These are phyloP conservation scores for Claviceps sp. DNA, from an alignment of 2,329 filamentous ascomycete species.

Conservation along the genomic window DNA sequence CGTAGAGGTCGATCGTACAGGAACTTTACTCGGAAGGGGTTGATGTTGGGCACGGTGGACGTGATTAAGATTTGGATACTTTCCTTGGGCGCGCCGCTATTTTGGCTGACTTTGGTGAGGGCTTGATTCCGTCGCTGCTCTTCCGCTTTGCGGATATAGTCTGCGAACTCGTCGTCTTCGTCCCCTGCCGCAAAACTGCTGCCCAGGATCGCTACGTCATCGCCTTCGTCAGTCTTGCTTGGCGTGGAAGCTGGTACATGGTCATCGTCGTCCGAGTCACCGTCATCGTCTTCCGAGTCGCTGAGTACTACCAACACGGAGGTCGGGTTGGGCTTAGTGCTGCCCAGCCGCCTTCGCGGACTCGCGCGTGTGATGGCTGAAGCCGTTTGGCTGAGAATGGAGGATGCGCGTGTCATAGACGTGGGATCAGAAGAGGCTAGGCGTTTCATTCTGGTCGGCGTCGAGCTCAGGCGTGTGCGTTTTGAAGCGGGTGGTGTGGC, in stretches of 20 bases:
- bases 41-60: slow-evolving; percentile 49
- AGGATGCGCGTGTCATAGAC: slow-evolving; percentile 6
- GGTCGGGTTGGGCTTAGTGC: background rate
- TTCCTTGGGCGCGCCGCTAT: slow-evolving; percentile 11
- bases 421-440: slow-evolving; percentile 5
- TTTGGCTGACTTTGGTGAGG: slow-evolving; percentile 7
- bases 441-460: slow-evolving; percentile 8
- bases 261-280: slow-evolving; percentile 20
- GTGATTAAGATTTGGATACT: slow-evolving; percentile 32
- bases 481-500: slow-evolving; percentile 26
- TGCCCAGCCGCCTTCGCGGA: background rate
- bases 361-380: background rate
- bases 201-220: slow-evolving; percentile 15
- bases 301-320: slow-evolving; percentile 14
- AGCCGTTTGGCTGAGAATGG: slow-evolving; percentile 7
- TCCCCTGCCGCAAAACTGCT: slow-evolving; percentile 11
- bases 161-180: slow-evolving; percentile 29
- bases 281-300: slow-evolving; percentile 19
- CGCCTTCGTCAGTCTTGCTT: slow-evolving; percentile 7
- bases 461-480: slow-evolving; percentile 17
- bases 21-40: slow-evolving; percentile 43
- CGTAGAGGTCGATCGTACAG: slow-evolving; percentile 54
- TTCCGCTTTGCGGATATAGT: slow-evolving; percentile 31
- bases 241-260: background rate
- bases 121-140: slow-evolving; percentile 16